Conservation (phyloP, 345 rosid species). For the Citrus trifoliata region DNA sequence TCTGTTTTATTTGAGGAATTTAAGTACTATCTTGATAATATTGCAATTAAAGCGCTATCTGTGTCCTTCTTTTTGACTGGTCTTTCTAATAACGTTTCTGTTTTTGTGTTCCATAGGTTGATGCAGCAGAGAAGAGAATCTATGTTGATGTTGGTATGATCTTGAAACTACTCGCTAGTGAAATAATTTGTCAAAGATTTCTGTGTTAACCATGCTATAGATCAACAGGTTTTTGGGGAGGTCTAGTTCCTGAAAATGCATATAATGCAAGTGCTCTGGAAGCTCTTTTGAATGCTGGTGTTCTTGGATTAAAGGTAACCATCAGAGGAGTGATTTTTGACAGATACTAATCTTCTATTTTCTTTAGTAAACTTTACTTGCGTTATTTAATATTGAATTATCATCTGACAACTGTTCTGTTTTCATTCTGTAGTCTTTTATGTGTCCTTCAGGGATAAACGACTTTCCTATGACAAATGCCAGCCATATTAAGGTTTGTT, state of each 20-base stretch:
- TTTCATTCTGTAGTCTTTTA: conserved; percentile 67
- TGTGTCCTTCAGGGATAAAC: conserved; percentile 96
- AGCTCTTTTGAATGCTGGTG: conserved; percentile 82
- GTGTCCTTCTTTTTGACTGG: neutral
- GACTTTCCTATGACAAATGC: conserved; percentile 95
- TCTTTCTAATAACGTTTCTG: conserved; percentile 10
- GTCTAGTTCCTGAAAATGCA: conserved; percentile 94
- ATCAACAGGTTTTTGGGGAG: conserved; percentile 93
- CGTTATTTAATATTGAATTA: neutral
- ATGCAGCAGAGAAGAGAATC: conserved; percentile 73
- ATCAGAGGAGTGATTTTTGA: conserved; percentile 1
- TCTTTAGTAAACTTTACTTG: neutral
- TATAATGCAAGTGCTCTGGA: conserved; percentile 57
- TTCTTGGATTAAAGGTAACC: conserved; percentile 86
- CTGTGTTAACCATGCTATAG: neutral
- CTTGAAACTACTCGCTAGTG: conserved; percentile 15
- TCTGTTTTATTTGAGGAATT: neutral
- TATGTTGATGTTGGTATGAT: conserved; percentile 83
- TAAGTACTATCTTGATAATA: neutral
- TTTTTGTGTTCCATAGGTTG: conserved; percentile 37
- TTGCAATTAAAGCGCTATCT: neutral
- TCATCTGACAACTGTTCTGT: conserved; percentile 12
- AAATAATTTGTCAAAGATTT: conserved; percentile 12
- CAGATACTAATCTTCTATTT: neutral
- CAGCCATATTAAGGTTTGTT: conserved; percentile 76